Base-by-base conservation (phyloP, 2,329 filamentous ascomycete species). In the Nigrograna mackinnonii region DNA sequence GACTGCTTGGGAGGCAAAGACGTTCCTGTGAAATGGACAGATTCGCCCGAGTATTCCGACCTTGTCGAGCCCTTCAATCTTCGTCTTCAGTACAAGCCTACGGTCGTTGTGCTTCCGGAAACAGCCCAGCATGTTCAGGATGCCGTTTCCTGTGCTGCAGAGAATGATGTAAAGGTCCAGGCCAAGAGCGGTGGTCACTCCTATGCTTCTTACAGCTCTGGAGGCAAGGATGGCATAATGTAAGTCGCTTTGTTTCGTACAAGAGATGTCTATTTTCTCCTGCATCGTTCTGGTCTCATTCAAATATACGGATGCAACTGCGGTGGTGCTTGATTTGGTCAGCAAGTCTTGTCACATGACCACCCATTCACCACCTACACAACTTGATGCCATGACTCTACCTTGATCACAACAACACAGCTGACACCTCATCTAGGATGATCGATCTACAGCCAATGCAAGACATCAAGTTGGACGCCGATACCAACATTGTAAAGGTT, bases 111-210 rank as follows among this genome's bases (percentile, higher is more conserved):
- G 3, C 70, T 79, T 6, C 83, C 83, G 0, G 64, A 69, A 4
- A 79, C 68, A 0, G 68, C 74, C 9, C 62, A 77, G 17, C 79
- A 85, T 41, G 76, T 86, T 2, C 73, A 80, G 2, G 75, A 67
- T 16, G 77, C 81, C 12, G 73, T 86, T 28, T 75, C 77, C 37
- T 86, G 83, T 55, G 83, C 82, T 4, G 69, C 59, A 2, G 47
- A 73, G 18, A 68, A 71, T 43, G 67, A 68, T 5, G 62, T 79
- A 39, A 78, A 79, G 49, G 80, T 86, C 0, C 82, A 85, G 56
- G 78, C 83, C 17, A 79, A 75, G 49, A 83, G 80, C 2, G 84
- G 83, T 4, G 84, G 84, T 0, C 84, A 86, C 54, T 85, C 81
- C 0, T 87, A 83, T 49, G 82, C 71, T 1, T 75, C 72, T 0